Conservation (phyloP, 2,329 filamentous ascomycete species). For the Neospermospora avenae region DNA sequence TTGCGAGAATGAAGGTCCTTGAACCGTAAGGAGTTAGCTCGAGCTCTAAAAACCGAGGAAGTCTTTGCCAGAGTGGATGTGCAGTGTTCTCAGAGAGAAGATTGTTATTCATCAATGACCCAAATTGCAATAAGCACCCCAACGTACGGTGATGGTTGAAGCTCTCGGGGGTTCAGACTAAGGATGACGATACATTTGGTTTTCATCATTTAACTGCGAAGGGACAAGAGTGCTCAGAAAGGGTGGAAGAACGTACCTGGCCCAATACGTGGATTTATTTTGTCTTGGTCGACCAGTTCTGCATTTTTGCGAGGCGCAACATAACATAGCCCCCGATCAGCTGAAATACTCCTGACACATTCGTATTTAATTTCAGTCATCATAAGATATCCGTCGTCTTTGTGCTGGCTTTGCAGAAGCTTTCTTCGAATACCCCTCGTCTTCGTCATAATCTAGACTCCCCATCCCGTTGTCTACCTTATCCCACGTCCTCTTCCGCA, state of each 20-base stretch:
- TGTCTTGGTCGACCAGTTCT: background rate
- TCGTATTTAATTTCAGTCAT: constrained; percentile 44
- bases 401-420: constrained; percentile 35
- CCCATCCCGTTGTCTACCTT: constrained; percentile 59
- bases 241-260: background rate
- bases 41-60: background rate
- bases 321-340: background rate
- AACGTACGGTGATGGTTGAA: constrained; percentile 32
- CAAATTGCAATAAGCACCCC: constrained; percentile 31
- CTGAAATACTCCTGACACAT: background rate
- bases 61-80: background rate
- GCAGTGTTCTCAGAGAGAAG: constrained; percentile 47
- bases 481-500: constrained; percentile 66
- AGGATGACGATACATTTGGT: constrained; percentile 86
- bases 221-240: background rate
- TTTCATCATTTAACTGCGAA: constrained; percentile 69
- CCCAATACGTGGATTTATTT: background rate
- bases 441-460: constrained; percentile 57
- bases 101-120: constrained; percentile 48
- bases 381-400: constrained; percentile 47
- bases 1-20: background rate
- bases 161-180: constrained; percentile 63
- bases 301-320: no score
- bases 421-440: constrained; percentile 28
- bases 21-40: background rate